Base-by-base conservation (phyloP, 495 filamentous ascomycete species). In the Hypoxylon rickii region DNA sequence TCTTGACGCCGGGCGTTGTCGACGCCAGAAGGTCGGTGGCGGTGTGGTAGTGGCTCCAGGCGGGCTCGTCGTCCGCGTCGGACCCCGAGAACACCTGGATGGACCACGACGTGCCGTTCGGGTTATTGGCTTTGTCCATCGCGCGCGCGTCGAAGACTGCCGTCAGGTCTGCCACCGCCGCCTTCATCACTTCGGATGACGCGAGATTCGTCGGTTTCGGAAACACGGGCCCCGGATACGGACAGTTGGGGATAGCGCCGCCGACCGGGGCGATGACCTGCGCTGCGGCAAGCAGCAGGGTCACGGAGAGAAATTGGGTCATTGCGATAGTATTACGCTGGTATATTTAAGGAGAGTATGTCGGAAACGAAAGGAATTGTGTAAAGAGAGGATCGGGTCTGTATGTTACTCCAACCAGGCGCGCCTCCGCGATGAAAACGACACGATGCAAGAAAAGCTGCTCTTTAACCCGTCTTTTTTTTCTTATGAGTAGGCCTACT, bases 71-170 rank as follows among this genome's bases (percentile, higher is more conserved):
- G 11, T 71, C 64, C 7, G 65, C 36, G 40, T 70, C 70, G 1
- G 58, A 46, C 0, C 73, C 68, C 17, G 77, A 81, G 69, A 81
- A 83, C 1, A 84, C 51, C 21, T 77, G 70, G n/a, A 82, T 64
- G 43, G 75, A 75, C 67, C 77, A 81, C 12, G 78, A 80, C 7
- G 77, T 79, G 7, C 70, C 68, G 34, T 75, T 73, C n/a, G 73
- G 61, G 29, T 76, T 59, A 12, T 72, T 47, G 0, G 54, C 61
- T 38, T 70, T 63, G 53, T 73, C 70, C 8, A 29, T 22, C 21
- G 67, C 66, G n/a, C 70, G 70, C 4, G 61, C 55, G 15, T 54
- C 36, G 36, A 79, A 63, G 3, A 63, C 49, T 15, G 58, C 52
- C 2, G 74, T 76, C 0, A 79, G 53, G 52, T 73, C 74, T n/a